Conservation (phyloP, 768 basidiomycete species). For the Cystobasidiopsis lactophilus region DNA sequence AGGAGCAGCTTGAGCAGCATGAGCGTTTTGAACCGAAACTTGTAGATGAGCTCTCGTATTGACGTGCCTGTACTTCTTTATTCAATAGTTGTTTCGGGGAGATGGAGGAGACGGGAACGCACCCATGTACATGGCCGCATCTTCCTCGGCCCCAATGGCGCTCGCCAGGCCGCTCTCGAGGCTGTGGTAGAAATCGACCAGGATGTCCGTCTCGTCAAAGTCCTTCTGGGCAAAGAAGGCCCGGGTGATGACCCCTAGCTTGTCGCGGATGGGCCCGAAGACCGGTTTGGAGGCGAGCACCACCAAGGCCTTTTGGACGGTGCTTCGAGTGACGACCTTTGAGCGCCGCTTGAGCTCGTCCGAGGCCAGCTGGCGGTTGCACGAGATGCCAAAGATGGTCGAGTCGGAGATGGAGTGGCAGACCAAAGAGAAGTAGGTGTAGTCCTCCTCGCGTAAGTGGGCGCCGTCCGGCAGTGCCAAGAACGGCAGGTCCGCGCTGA, state of each 20-base stretch:
- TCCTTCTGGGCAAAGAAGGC: constrained; percentile 82
- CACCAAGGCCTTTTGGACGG: constrained; percentile 92
- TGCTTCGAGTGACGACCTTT: constrained; percentile 73
- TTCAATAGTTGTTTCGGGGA: background rate
- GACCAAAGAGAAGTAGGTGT: constrained; percentile 73
- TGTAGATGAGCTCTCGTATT: constrained; percentile 69
- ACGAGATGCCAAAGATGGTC: constrained; percentile 94
- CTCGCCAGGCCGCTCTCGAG: constrained; percentile 42
- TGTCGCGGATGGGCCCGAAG: constrained; percentile 86
- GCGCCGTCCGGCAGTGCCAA: constrained; percentile 93
- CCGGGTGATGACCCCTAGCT: constrained; percentile 77
- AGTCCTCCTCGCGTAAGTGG: constrained; percentile 83
- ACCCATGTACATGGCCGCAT: constrained; percentile 92
- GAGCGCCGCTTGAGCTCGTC: constrained; percentile 52
- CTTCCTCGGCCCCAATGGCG: constrained; percentile 35
- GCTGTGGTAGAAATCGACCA: constrained; percentile 65
- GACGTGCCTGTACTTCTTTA: constrained; percentile 30
- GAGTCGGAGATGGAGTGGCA: constrained; percentile 31
- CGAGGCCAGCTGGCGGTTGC: constrained; percentile 75
- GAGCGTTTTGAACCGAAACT: constrained; percentile 75
- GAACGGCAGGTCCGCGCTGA: constrained; percentile 70
- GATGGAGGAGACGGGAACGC: constrained; percentile 18
- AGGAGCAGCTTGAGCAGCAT: constrained; percentile 86
- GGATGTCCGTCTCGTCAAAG: constrained; percentile 63
- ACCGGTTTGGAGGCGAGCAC: constrained; percentile 59